Percentiles rank a stretch among this genome's conserved stretches.
These are phyloP conservation scores for Tolypocladium cylindrosporum DNA, from an alignment of 2,329 filamentous ascomycete genomes.

Conservation along the genomic window DNA sequence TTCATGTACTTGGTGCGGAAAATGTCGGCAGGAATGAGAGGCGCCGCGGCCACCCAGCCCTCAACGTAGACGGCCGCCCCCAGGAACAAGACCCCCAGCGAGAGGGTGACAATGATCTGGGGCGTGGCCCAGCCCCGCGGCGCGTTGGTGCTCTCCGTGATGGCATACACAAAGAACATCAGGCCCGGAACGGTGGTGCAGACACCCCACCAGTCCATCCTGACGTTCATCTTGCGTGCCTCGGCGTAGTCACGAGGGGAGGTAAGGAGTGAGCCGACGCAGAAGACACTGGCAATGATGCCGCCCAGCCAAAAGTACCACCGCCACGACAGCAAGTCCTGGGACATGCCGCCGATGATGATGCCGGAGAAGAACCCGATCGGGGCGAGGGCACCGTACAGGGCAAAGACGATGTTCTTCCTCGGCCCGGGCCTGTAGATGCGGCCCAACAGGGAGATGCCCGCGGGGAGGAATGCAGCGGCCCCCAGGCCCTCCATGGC, in stretches of 20 bases:
- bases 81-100: conserved; percentile 45
- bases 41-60: conserved; percentile 48
- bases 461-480: conserved; percentile 57
- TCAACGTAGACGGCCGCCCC: conserved; percentile 51
- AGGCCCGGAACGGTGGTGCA: conserved; percentile 45
- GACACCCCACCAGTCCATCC: conserved; percentile 55
- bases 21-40: conserved; percentile 52
- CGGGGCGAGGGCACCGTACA: conserved; percentile 47
- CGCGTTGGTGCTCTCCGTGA: conserved; percentile 56
- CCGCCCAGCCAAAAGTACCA: conserved; percentile 61
- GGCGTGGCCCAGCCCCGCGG: conserved; percentile 52
- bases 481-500: conserved; percentile 60
- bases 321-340: conserved; percentile 48
- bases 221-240: conserved; percentile 15
- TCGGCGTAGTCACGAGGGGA: conserved; percentile 24
- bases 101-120: conserved; percentile 51
- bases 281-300: conserved; percentile 34
- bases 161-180: conserved; percentile 56
- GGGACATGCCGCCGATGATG: conserved; percentile 51
- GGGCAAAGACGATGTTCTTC: conserved; percentile 53
- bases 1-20: conserved; percentile 55
- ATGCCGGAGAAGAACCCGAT: conserved; percentile 53
- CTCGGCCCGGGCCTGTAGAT: conserved; percentile 57
- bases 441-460: conserved; percentile 55
- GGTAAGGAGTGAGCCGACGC: conserved; percentile 31